These are phyloP conservation scores for Herpotrichia juniperi DNA, from an alignment of 2,329 filamentous ascomycete genomes.

Conservation along the genomic window DNA sequence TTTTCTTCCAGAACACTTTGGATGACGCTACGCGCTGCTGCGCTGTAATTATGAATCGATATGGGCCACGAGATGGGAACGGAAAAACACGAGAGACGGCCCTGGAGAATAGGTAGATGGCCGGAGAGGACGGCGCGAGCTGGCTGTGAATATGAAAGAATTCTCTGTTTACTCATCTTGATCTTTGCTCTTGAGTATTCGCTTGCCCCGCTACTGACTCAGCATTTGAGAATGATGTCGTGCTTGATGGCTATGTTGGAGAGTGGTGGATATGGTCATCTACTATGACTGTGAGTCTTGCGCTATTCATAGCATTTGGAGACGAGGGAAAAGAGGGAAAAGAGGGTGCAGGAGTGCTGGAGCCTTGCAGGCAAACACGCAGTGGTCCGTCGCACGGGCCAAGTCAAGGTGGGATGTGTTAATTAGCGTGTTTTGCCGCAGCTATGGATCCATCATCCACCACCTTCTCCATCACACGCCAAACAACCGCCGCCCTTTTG, in stretches of 20 bases:
- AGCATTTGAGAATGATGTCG: background rate
- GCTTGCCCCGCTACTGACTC: slow-evolving; percentile 4
- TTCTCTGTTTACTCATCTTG: background rate
- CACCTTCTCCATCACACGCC: slow-evolving; percentile 4
- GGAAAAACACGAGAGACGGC: slow-evolving; percentile 12
- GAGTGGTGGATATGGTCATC: background rate
- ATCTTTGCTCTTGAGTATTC: background rate
- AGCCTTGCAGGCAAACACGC: slow-evolving; percentile 4
- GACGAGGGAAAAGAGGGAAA: background rate
- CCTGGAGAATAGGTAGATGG: slow-evolving; percentile 19
- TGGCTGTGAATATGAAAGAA: slow-evolving; percentile 22
- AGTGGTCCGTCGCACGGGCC: slow-evolving; percentile 9
- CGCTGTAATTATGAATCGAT: slow-evolving; percentile 13
- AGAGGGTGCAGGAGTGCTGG: background rate
- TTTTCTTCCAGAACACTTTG: background rate
- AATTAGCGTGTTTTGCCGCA: slow-evolving; percentile 12
- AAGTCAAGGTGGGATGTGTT: slow-evolving; percentile 15
- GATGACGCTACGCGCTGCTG: background rate
- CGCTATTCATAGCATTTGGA: background rate
- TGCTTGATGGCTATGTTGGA: background rate
- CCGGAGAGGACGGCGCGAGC: slow-evolving; percentile 4
- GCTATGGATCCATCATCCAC: slow-evolving; percentile 4
- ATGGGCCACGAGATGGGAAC: slow-evolving; percentile 12
- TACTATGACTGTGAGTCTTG: background rate
- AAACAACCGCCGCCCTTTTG: background rate